A percentile compares a stretch with the other conserved stretches of the same genome.
phyloP scores from a whole-genome alignment of 1,139 yeast genomes.

The Sugiyamaella japonica region DNA sequence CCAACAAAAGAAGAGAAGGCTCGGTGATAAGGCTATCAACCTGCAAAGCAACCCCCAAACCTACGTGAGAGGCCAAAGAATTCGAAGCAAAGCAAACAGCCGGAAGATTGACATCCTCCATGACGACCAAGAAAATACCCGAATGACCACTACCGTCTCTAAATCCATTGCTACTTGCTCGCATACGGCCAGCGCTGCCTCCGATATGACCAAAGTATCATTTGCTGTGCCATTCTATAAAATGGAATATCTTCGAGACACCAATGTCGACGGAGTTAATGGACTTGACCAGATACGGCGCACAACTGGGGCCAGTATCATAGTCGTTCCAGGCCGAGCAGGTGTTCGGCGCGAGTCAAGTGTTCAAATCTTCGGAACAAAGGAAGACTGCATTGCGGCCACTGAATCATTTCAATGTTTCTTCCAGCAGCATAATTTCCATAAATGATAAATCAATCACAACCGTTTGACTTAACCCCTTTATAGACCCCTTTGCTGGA shows the following conservation, averaged over 20 bases:
- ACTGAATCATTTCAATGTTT: background rate
- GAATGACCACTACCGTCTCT: background rate
- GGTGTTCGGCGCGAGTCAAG: background rate
- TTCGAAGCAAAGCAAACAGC: background rate
- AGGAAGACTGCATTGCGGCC: background rate
- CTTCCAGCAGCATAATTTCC: background rate
- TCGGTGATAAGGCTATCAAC: too few relatives aligned
- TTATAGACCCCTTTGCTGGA: too few relatives aligned
- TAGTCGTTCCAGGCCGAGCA: background rate
- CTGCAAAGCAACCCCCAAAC: too few relatives aligned
- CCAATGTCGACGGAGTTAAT: background rate
- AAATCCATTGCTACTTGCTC: background rate
- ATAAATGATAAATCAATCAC: background rate
- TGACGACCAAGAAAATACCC: background rate
- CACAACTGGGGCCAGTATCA: background rate
- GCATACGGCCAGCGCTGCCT: too few relatives aligned
- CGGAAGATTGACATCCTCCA: background rate
- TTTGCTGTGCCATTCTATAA: slow-evolving; percentile 8
- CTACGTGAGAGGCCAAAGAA: background rate
- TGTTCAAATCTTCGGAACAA: slow-evolving; percentile 1
- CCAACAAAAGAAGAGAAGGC: background rate
- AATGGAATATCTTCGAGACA: background rate
- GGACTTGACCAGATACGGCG: slow-evolving; percentile 3
- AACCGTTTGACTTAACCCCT: too few relatives aligned
- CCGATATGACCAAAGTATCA: slow-evolving; percentile 1